phyloP scores from a whole-genome alignment of 129 eudicot species.

The Logfia minima region DNA sequence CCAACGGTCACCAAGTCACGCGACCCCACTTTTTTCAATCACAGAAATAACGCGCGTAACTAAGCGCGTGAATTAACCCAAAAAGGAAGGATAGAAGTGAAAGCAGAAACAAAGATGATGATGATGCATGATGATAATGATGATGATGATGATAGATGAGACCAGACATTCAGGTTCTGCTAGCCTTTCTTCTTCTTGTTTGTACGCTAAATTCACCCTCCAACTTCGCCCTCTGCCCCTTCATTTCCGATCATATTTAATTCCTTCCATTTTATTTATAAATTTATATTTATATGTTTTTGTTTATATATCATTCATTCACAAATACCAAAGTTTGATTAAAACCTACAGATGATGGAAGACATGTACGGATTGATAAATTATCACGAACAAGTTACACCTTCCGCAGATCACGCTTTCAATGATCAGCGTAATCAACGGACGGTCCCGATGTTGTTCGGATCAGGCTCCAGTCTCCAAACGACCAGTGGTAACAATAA shows the following conservation, averaged over 20 bases:
- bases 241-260: constrained; percentile 33
- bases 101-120: constrained; percentile 31
- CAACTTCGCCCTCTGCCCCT: constrained; percentile 37
- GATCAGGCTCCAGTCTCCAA: constrained; percentile 30
- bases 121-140: constrained; percentile 3
- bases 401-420: constrained; percentile 4
- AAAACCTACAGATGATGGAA: constrained; percentile 28
- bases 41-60: constrained; percentile 23
- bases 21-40: constrained; percentile 12
- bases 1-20: constrained; percentile 24
- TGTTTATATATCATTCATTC: neutral
- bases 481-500: constrained; percentile 20
- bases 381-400: constrained; percentile 25
- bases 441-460: constrained; percentile 26
- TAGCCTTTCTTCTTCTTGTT: constrained; percentile 42
- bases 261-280: neutral
- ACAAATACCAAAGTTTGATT: neutral
- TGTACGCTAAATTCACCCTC: constrained; percentile 47
- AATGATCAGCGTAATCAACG: constrained; percentile 17
- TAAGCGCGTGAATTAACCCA: constrained; percentile 30
- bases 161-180: constrained; percentile 48
- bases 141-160: constrained; percentile 36
- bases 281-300: neutral
- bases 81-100: constrained; percentile 36
- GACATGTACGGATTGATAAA: constrained; percentile 44